Evolutionary conservation across 805 yeast genomes (phyloP), one percentile per base, ranked within the genome.

Genomic region (Teunomyces tritomae): DNA sequence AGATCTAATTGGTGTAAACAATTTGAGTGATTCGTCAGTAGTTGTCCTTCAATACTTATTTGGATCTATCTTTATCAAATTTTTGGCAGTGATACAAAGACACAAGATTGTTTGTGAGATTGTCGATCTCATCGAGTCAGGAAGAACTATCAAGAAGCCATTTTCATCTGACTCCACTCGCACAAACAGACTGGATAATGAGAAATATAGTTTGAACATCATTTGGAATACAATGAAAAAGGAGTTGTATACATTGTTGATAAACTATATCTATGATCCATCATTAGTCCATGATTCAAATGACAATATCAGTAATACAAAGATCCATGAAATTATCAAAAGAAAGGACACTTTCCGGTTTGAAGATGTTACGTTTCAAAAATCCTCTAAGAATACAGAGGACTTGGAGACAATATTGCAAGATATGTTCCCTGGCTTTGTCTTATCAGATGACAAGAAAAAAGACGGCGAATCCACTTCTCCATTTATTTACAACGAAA

Each of bases 351-450:
- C 64, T 50, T 62, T 70, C 57, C 52, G 67, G 52, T 57, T 66
- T 52, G 63, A 67, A 59, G 66, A 69, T 45, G 71, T 68, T 2
- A 42, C 58, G 0, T 57, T 53, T 17, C 52, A 58, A 7, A 51
- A 53, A 5, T 43, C 63, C 5, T 56, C 64, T 9, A 54, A 54
- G 17, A 51, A 61, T 1, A 44, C 79, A 0, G 64, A 63, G 33
- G 67, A 67, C 39, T 46, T 70, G 35, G 60, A 59, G 37, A 46
- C 50, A 72, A 33, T 64, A 3, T 67, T 88, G 27, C 79, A 82
- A 44, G 82, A 80, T 44, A 76, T 86, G 61, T 87, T 88, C 48
- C 91, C 95, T 0, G 94, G 92, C 0, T 78, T 86, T 55, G 67
- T 61, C 8, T 56, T 68, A 8, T 51, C 61, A 1, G 58, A 67